phyloP scores from a whole-genome alignment of 176 grass and related monocot genomes.

The Guadua angustifolia region DNA sequence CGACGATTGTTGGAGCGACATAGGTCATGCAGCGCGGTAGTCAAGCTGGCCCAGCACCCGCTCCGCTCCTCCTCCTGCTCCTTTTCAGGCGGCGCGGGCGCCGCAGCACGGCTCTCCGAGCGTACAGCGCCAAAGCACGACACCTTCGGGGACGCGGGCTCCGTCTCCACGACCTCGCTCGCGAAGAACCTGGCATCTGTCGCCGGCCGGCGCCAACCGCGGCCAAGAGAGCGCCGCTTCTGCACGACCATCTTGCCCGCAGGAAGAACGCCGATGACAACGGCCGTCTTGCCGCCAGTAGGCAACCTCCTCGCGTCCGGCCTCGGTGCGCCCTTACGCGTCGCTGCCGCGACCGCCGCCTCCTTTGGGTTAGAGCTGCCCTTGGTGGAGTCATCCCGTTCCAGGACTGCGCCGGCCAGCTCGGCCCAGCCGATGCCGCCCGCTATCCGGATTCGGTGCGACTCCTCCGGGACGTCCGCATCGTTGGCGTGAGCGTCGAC shows the following conservation, averaged over 20 bases:
- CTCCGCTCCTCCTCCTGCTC: not conserved
- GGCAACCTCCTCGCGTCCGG: not conserved
- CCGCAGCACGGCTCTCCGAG: not conserved
- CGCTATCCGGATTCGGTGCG: not conserved
- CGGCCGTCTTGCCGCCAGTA: not conserved
- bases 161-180: slow-evolving; percentile 43
- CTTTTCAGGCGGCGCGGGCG: not conserved
- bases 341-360: slow-evolving; percentile 7
- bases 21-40: not conserved
- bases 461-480: not conserved
- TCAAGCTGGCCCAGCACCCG: slow-evolving; percentile 40
- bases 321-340: slow-evolving; percentile 7
- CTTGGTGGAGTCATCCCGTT: slow-evolving; percentile 48
- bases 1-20: not conserved
- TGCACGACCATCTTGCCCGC: slow-evolving; percentile 42
- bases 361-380: slow-evolving; percentile 51
- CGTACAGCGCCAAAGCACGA: slow-evolving; percentile 45
- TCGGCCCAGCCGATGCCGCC: not conserved
- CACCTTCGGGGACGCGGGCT: slow-evolving; percentile 57
- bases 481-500: not conserved
- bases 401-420: slow-evolving; percentile 22
- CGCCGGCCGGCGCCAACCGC: slow-evolving; percentile 37
- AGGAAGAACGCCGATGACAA: slow-evolving; percentile 33
- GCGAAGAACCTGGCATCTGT: slow-evolving; percentile 43
- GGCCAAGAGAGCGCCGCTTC: not conserved